Conservation (phyloP, 352 stramenopile genomes). For the Globisporangium nagaii region DNA sequence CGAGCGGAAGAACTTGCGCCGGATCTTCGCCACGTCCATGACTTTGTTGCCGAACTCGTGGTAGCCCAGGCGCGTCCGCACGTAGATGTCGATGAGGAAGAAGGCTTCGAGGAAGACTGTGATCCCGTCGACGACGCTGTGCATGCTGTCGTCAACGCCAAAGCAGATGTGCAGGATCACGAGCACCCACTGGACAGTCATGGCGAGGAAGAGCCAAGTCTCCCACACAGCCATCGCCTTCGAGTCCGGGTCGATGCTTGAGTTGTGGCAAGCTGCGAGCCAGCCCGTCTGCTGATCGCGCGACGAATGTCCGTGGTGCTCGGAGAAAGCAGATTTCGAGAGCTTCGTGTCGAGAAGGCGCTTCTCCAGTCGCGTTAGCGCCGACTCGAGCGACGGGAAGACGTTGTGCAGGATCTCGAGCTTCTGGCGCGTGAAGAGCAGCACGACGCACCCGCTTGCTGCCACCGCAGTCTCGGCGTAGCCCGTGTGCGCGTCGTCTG, state of each 20-base stretch:
- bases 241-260: conserved; percentile 40
- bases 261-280: conserved; percentile 1
- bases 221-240: conserved; percentile 32
- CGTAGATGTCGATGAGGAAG: conserved; percentile 38
- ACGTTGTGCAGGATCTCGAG: conserved; percentile 18
- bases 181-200: conserved; percentile 39
- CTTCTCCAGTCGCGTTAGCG: conserved; percentile 19
- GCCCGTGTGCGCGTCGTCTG: conserved; percentile 9
- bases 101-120: conserved; percentile 31
- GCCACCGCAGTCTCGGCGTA: conserved; percentile 30
- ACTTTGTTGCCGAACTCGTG: conserved; percentile 56
- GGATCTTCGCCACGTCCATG: conserved; percentile 29
- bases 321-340: conserved; percentile 16
- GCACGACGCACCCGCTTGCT: conserved; percentile 24
- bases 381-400: conserved; percentile 17
- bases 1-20: conserved; percentile 28
- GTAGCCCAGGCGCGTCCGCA: conserved; percentile 35
- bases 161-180: conserved; percentile 41
- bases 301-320: too few species aligned
- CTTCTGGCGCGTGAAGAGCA: conserved; percentile 24
- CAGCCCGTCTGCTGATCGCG: background rate
- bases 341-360: conserved; percentile 25
- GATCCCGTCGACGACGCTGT: conserved; percentile 19
- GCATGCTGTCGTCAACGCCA: conserved; percentile 16
- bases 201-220: conserved; percentile 35